Evolutionary conservation across 140 eudicot genomes (phyloP).

Genomic region (Erigeron philadelphicus): DNA sequence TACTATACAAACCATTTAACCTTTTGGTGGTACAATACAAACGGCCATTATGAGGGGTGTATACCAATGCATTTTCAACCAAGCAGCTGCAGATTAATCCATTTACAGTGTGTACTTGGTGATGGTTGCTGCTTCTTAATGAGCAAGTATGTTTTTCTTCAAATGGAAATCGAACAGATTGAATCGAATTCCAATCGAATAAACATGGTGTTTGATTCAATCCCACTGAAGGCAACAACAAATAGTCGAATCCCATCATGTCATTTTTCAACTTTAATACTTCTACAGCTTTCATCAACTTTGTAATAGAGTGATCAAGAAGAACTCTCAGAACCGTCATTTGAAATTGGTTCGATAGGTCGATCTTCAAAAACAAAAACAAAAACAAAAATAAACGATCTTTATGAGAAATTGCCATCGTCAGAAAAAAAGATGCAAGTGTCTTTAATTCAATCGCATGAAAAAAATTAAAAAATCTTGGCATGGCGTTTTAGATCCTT

Average conservation of each 20-base stretch:
- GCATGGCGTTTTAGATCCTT: not conserved
- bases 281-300: conserved; percentile 27
- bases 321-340: conserved; percentile 41
- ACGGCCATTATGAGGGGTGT: conserved; percentile 68
- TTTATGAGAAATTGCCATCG: not conserved
- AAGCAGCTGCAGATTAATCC: conserved; percentile 50
- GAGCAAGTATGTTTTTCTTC: conserved; percentile 17
- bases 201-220: not conserved
- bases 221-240: conserved; percentile 54
- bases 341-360: conserved; percentile 46
- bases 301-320: conserved; percentile 31
- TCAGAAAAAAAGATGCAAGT: not conserved
- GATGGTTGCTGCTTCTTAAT: conserved; percentile 12
- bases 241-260: conserved; percentile 39
- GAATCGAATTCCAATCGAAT: conserved; percentile 59
- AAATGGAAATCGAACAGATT: conserved; percentile 28
- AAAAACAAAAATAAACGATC: not conserved
- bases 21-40: conserved; percentile 50
- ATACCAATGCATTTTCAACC: conserved; percentile 57
- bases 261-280: not conserved
- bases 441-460: not conserved
- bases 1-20: conserved; percentile 42
- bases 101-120: conserved; percentile 35
- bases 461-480: not conserved
- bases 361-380: conserved; percentile 41